Evolutionary conservation across 352 stramenopile genomes (phyloP), one percentile per base, ranked within the genome.

Genomic region (Globisporangium okanoganense): DNA sequence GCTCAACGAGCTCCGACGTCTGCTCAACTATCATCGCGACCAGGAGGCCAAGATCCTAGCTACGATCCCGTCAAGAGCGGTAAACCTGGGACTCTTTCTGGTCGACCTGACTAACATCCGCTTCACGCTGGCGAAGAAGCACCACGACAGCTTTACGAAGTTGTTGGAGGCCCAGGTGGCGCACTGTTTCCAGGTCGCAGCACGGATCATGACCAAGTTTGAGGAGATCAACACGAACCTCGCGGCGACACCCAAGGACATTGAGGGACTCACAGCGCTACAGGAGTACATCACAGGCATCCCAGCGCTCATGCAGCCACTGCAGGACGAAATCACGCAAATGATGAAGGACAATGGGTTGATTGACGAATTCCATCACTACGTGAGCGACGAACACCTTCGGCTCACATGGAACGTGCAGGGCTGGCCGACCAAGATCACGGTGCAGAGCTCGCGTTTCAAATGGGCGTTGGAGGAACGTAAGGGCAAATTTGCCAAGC

Each of bases 401-500:
- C 75, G 87, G 6, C 54, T 97, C 25, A 91, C 85, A 18, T 98
- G 94, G 94, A 80, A 94, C 12, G 80, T 96, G 1, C 85, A 96
- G 54, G 86, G 87, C 13, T 97, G 89, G 81, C 94, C 94, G 1
- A 88, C 80, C n/a, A 94, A 94, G 58, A 92, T 98, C 33, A 36
- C 83, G 6, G 77, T 86, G 9, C 88, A 97, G 58, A 92, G 86
- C 51, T 65, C 79, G 5, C 73, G 82, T 1, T 90, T 93, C 58
- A 91, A 95, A 36, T 79, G 69, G 25, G 77, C 75, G 3, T 73
- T 96, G 5, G 82, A 94, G 6, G 78, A 95, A 43, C 85, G 82
- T 12, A 97, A 97, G 58, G 66, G 72, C 7, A 88, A 88, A 56
- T 98, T 97, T 61, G 76, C 90, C 6, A 92, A 96, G 55, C 86